Conservation (phyloP, 768 basidiomycete species). For the Clathrus columnatus region DNA sequence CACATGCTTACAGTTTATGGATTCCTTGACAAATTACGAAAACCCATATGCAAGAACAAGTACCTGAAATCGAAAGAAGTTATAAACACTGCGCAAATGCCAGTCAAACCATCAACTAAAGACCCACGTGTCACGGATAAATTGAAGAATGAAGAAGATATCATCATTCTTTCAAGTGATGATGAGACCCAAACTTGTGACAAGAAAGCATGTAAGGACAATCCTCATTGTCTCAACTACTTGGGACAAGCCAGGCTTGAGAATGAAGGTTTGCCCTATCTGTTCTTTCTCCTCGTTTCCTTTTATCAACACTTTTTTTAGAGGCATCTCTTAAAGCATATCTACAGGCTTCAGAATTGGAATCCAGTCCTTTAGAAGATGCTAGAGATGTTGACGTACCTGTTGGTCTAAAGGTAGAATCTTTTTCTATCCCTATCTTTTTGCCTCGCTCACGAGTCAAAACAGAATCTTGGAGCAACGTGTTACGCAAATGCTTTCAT, state of each 20-base stretch:
- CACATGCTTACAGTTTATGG: constrained; percentile 65
- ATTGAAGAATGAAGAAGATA: constrained; percentile 31
- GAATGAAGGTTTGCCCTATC: constrained; percentile 43
- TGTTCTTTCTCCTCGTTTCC: constrained; percentile 10
- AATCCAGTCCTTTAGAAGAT: constrained; percentile 42
- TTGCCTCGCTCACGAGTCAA: constrained; percentile 4
- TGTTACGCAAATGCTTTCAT: constrained; percentile 96
- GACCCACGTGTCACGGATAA: constrained; percentile 9
- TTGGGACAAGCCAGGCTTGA: constrained; percentile 81
- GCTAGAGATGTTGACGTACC: constrained; percentile 49
- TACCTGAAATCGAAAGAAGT: constrained; percentile 25
- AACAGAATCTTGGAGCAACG: constrained; percentile 89
- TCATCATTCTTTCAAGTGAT: constrained; percentile 64
- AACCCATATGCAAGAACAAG: constrained; percentile 52
- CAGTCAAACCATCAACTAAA: constrained; percentile 9
- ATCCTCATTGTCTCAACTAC: constrained; percentile 83
- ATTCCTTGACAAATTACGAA: constrained; percentile 41
- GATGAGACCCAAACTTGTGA: constrained; percentile 48
- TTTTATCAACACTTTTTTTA: constrained; percentile 19
- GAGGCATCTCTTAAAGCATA: constrained; percentile 45
- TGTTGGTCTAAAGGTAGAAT: constrained; percentile 64
- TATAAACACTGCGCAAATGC: not conserved
- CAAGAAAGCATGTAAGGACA: constrained; percentile 59
- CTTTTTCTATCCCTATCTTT: not conserved
- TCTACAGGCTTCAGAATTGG: constrained; percentile 42